Evolutionary conservation across 768 basidiomycete species (phyloP).

Genomic region (Tulasnella sp.): DNA sequence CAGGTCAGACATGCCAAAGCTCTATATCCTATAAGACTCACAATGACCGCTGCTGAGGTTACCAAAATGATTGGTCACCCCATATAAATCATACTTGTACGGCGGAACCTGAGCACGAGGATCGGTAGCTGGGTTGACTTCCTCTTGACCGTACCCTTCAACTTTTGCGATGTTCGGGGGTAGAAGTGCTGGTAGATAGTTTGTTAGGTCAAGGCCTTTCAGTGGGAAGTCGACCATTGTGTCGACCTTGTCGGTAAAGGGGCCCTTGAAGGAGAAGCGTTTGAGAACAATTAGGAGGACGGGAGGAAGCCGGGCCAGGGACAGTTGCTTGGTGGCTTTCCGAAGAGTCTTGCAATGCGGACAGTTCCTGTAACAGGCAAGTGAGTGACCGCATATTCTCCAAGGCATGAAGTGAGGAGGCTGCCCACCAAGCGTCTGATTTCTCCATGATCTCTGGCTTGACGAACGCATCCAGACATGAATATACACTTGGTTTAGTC

Average conservation of each 20-base stretch:
- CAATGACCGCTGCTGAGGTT: slow-evolving; percentile 93
- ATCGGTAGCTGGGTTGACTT: slow-evolving; percentile 46
- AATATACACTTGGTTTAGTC: slow-evolving; percentile 53
- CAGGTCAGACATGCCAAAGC: slow-evolving; percentile 2
- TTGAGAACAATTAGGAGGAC: slow-evolving; percentile 88
- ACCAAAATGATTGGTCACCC: slow-evolving; percentile 92
- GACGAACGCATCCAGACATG: slow-evolving; percentile 84
- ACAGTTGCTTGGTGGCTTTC: slow-evolving; percentile 74
- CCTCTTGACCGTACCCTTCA: slow-evolving; percentile 26
- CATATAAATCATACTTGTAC: slow-evolving; percentile 89
- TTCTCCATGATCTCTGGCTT: slow-evolving; percentile 83
- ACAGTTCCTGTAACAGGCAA: slow-evolving; percentile 60
- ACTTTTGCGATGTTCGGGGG: slow-evolving; percentile 50
- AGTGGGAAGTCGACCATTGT: slow-evolving; percentile 87
- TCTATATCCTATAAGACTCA: slow-evolving; percentile 33
- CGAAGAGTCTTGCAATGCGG: slow-evolving; percentile 86
- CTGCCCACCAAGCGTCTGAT: slow-evolving; percentile 79
- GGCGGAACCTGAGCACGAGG: slow-evolving; percentile 76
- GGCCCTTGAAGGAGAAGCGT: slow-evolving; percentile 81
- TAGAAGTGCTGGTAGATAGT: slow-evolving; percentile 75
- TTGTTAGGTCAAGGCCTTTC: slow-evolving; percentile 47
- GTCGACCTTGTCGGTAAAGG: slow-evolving; percentile 93
- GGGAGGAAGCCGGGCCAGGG: slow-evolving; percentile 85
- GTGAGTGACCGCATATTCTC: not conserved
- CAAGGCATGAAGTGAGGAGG: not conserved